These are phyloP conservation scores for Fusarium longipes DNA, from an alignment of 2,329 filamentous ascomycete species.

Conservation along the genomic window DNA sequence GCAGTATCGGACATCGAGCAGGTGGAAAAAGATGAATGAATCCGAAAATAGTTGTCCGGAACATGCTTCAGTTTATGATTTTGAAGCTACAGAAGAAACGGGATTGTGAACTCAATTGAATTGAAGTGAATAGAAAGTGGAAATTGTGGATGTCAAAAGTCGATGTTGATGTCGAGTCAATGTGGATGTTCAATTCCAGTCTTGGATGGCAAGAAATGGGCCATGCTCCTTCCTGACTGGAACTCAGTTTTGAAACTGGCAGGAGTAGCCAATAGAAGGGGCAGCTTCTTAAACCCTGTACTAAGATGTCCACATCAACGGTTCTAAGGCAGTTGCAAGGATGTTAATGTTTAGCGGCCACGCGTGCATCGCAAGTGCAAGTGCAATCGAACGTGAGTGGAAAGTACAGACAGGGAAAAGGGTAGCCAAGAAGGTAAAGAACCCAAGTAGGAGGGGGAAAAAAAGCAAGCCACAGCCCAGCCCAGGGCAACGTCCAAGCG, in stretches of 20 bases:
- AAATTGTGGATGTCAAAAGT: slow-evolving; percentile 14
- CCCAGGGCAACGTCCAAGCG: slow-evolving; percentile 4
- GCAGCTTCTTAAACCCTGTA: slow-evolving; percentile 21
- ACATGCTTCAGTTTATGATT: too few species aligned
- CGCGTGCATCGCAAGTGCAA: slow-evolving; percentile 23
- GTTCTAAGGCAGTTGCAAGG: slow-evolving; percentile 33
- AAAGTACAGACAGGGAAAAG: slow-evolving; percentile 11
- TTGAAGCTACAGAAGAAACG: background rate
- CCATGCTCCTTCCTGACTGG: slow-evolving; percentile 41
- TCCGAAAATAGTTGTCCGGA: too few species aligned
- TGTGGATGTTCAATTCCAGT: slow-evolving; percentile 15
- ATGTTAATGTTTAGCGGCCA: slow-evolving; percentile 31
- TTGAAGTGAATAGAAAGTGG: background rate
- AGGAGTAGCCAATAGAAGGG: slow-evolving; percentile 22
- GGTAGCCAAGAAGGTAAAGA: background rate
- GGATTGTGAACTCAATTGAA: background rate
- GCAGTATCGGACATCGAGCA: background rate
- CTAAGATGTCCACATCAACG: slow-evolving; percentile 27
- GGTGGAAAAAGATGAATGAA: background rate
- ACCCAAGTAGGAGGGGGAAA: background rate
- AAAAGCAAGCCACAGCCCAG: slow-evolving; percentile 23
- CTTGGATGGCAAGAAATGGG: slow-evolving; percentile 29
- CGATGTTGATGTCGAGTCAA: slow-evolving; percentile 12
- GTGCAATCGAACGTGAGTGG: slow-evolving; percentile 26
- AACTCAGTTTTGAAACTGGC: slow-evolving; percentile 40